phyloP scores from a whole-genome alignment of 164 flowering plant genomes.

The Umbellularia californica region DNA sequence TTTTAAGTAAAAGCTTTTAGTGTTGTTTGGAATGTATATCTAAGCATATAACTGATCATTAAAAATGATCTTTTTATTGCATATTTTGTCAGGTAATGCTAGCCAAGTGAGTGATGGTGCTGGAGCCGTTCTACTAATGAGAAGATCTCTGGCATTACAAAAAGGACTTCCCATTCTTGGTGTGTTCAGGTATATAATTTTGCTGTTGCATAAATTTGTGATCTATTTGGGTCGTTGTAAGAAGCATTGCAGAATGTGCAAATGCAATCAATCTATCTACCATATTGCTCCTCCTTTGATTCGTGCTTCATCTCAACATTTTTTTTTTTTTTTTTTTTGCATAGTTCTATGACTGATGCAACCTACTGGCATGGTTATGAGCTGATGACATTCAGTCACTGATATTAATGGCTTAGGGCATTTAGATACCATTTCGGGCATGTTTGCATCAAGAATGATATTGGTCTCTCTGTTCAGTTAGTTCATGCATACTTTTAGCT shows the following conservation, averaged over 20 bases:
- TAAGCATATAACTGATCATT: not conserved
- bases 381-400: not conserved
- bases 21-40: not conserved
- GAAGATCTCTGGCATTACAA: constrained; percentile 72
- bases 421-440: not conserved
- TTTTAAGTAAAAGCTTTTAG: not conserved
- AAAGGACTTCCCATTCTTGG: constrained; percentile 95
- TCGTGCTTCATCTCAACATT: not conserved
- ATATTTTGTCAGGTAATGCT: constrained; percentile 60
- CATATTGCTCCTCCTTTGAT: not conserved
- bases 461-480: not conserved
- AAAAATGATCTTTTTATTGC: not conserved
- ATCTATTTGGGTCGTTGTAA: not conserved
- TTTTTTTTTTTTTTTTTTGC: too few species aligned
- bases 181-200: constrained; percentile 65
- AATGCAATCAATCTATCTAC: not conserved
- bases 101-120: constrained; percentile 99
- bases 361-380: not conserved
- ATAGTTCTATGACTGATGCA: not conserved
- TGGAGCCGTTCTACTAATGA: constrained; percentile 96
- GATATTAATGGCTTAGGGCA: not conserved
- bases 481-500: not conserved
- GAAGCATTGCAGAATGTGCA: not conserved
- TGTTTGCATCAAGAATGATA: not conserved
- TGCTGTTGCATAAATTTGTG: not conserved